Evolutionary conservation across 129 eudicot genomes (phyloP).

Genomic region (Flaveria ramosissima): DNA sequence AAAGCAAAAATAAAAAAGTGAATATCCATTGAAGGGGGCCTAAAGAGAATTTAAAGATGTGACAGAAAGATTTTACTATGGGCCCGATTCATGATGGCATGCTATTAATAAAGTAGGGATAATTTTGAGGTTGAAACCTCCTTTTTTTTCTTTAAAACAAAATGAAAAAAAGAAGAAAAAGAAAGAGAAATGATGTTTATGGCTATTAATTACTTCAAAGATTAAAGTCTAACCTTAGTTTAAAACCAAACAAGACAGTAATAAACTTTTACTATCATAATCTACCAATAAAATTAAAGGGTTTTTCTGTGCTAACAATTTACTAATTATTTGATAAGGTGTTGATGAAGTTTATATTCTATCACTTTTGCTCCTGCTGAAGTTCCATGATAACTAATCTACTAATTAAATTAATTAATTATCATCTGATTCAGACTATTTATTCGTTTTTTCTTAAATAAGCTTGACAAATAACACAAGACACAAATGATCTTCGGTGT

Average conservation of each 20-base stretch:
- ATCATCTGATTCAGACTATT: neutral
- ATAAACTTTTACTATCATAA: neutral
- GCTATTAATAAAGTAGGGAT: constrained; percentile 47
- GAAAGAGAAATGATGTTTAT: neutral
- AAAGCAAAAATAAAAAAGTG: constrained; percentile 4
- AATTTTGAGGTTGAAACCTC: constrained; percentile 30
- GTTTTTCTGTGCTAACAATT: neutral
- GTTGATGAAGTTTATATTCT: neutral
- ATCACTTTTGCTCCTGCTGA: neutral
- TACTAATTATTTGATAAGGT: neutral
- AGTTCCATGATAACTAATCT: neutral
- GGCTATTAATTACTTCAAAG: neutral
- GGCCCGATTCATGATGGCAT: constrained; percentile 42
- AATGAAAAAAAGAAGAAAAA: neutral
- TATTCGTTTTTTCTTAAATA: neutral
- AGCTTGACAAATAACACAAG: neutral
- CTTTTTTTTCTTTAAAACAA: constrained; percentile 5
- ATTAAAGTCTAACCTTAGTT: neutral
- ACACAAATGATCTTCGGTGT: neutral
- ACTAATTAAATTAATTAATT: neutral
- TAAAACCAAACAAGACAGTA: neutral
- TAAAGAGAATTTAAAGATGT: constrained; percentile 46
- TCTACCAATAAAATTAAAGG: neutral
- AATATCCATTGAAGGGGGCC: constrained; percentile 34
- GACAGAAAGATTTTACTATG: constrained; percentile 39